Conservation (phyloP, 179 eudicot species). For the Actinidia chinensis region DNA sequence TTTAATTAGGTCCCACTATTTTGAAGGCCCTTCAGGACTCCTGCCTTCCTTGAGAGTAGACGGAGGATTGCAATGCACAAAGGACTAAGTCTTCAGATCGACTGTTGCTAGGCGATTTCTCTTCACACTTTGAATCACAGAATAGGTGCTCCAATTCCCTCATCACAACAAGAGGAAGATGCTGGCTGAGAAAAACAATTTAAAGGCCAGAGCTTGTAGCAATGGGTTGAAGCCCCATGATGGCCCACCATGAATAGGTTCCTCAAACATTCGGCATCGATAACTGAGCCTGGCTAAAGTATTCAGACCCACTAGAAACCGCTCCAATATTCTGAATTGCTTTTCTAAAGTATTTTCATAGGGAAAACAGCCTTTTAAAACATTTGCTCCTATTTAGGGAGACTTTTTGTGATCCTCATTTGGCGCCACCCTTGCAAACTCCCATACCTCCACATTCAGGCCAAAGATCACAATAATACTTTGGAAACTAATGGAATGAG, state of each 20-base stretch:
- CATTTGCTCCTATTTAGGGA: slow-evolving; percentile 11
- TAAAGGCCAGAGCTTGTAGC: slow-evolving; percentile 17
- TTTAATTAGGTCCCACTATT: not conserved
- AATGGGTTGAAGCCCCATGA: slow-evolving; percentile 16
- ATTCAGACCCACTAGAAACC: not conserved
- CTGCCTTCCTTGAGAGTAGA: not conserved
- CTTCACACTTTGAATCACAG: slow-evolving; percentile 10
- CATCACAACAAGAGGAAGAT: slow-evolving; percentile 10
- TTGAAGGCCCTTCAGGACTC: not conserved
- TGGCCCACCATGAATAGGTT: slow-evolving; percentile 9
- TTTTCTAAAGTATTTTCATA: not conserved
- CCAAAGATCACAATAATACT: slow-evolving; percentile 2
- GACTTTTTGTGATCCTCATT: not conserved
- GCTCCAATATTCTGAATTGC: slow-evolving; percentile 14
- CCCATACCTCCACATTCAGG: not conserved
- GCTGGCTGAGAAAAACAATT: slow-evolving; percentile 4
- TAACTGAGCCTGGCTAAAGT: slow-evolving; percentile 6
- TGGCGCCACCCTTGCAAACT: not conserved
- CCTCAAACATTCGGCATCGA: slow-evolving; percentile 5
- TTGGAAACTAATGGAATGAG: slow-evolving; percentile 4
- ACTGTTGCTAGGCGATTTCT: not conserved
- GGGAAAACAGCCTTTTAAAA: not conserved
- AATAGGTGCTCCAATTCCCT: slow-evolving; percentile 17
- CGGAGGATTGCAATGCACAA: slow-evolving; percentile 5
- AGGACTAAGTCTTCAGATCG: slow-evolving; percentile 11